These are phyloP conservation scores for Polyrhizophydium stewartii DNA, from an alignment of 371 early-diverging fungal genomes.

Conservation along the genomic window DNA sequence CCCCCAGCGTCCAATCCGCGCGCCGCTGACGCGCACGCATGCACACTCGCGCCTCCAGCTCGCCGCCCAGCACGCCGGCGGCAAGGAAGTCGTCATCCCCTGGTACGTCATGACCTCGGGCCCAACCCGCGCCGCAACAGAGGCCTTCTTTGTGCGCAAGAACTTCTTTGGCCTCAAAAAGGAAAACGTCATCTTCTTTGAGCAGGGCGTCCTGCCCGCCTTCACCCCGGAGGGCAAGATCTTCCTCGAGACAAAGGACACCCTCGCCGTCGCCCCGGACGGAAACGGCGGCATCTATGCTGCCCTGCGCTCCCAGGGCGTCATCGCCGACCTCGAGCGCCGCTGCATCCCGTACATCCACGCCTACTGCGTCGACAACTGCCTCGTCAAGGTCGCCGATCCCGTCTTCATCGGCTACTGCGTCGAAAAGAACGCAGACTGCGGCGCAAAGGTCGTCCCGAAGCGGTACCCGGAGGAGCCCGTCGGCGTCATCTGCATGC, in stretches of 20 bases:
- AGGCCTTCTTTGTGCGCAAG: constrained; percentile 66
- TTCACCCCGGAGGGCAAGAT: constrained; percentile 80
- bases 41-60: constrained; percentile 1
- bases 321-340: constrained; percentile 66
- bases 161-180: constrained; percentile 77
- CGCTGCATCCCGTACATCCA: constrained; percentile 83
- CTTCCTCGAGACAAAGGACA: constrained; percentile 72
- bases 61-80: background rate
- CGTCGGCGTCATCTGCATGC: constrained; percentile 91
- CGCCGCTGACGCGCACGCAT: too few species aligned
- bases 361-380: constrained; percentile 94
- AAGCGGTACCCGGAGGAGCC: constrained; percentile 81
- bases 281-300: constrained; percentile 90
- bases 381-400: constrained; percentile 89
- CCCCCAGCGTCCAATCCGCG: too few species aligned
- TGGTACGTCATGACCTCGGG: constrained; percentile 97
- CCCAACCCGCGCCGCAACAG: constrained; percentile 79
- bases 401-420: constrained; percentile 90
- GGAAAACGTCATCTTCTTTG: constrained; percentile 82
- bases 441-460: constrained; percentile 91
- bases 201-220: constrained; percentile 76
- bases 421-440: constrained; percentile 77
- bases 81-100: constrained; percentile 61
- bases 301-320: constrained; percentile 72
- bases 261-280: constrained; percentile 79